These are phyloP conservation scores for Arthrobotrys iridis DNA, from an alignment of 2,329 filamentous ascomycete genomes.

Conservation along the genomic window DNA sequence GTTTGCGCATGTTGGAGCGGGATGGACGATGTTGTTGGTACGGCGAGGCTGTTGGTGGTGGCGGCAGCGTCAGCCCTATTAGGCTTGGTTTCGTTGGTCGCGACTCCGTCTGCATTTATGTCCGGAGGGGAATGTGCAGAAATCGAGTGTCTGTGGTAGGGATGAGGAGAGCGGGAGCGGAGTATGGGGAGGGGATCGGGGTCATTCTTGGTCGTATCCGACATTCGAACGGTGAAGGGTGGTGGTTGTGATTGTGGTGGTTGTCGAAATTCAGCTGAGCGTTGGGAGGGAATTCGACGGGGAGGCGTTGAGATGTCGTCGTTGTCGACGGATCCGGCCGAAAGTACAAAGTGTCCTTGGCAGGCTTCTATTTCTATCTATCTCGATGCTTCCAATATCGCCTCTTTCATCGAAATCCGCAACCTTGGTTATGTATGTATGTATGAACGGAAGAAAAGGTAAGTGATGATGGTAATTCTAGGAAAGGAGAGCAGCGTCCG, in stretches of 20 bases:
- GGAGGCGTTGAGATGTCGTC: constrained; percentile 36
- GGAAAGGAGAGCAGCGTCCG: not conserved
- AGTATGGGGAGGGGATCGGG: constrained; percentile 37
- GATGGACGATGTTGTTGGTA: constrained; percentile 28
- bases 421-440: not conserved
- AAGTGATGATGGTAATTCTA: not conserved
- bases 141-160: constrained; percentile 44
- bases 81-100: constrained; percentile 24
- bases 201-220: constrained; percentile 45
- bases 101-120: constrained; percentile 1
- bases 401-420: no score
- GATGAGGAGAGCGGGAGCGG: constrained; percentile 50
- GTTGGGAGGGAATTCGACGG: not conserved
- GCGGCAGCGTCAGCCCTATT: constrained; percentile 35
- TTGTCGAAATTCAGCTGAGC: constrained; percentile 9
- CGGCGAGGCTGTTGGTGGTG: constrained; percentile 11
- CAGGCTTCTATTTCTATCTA: not conserved
- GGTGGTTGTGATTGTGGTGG: not conserved
- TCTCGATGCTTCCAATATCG: not conserved
- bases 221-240: constrained; percentile 44
- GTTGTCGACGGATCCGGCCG: constrained; percentile 17
- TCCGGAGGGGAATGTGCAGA: constrained; percentile 28
- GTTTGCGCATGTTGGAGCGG: constrained; percentile 52
- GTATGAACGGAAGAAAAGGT: not conserved
- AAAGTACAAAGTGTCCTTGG: constrained; percentile 23